A percentile compares a stretch with the other conserved stretches of the same genome.
These are phyloP conservation scores for Aspergillus alliaceus DNA, from an alignment of 2,329 filamentous ascomycete species.

Conservation along the genomic window DNA sequence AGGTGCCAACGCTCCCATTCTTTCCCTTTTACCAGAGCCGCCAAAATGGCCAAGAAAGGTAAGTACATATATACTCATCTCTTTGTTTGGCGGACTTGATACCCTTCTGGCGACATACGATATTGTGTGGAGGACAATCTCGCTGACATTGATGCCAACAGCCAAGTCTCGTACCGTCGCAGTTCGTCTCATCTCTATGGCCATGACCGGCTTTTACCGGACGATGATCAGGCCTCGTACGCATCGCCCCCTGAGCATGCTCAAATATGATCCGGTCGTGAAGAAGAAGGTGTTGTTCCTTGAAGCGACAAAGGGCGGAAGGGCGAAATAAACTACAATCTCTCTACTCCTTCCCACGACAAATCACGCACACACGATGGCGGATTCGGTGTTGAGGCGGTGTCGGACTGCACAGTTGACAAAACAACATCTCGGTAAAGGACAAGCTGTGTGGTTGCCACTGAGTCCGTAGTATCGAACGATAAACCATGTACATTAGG, in stretches of 20 bases:
- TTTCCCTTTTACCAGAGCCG: background rate
- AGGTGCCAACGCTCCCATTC: background rate
- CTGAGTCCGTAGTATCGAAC: constrained; percentile 8
- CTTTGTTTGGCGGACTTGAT: background rate
- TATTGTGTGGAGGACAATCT: background rate
- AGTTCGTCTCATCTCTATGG: constrained; percentile 96
- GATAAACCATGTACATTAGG: constrained; percentile 26
- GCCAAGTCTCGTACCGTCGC: constrained; percentile 89
- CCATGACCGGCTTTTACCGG: constrained; percentile 97
- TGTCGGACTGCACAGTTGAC: background rate
- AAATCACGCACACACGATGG: background rate
- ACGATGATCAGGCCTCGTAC: constrained; percentile 80
- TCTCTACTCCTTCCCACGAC: background rate
- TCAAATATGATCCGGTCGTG: constrained; percentile 98
- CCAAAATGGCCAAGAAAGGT: constrained; percentile 49
- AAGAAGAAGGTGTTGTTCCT: constrained; percentile 95
- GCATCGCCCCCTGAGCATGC: constrained; percentile 85
- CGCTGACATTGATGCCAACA: constrained; percentile 38
- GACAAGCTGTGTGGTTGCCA: background rate
- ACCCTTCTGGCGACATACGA: background rate
- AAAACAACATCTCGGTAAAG: background rate
- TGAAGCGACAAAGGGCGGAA: constrained; percentile 80
- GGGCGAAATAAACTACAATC: constrained; percentile 38
- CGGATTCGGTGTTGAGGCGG: background rate
- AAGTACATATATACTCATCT: constrained; percentile 3